These are phyloP conservation scores for Chlamydomonas reinhardtii DNA, from an alignment of 163 green algal species.

Conservation along the genomic window DNA sequence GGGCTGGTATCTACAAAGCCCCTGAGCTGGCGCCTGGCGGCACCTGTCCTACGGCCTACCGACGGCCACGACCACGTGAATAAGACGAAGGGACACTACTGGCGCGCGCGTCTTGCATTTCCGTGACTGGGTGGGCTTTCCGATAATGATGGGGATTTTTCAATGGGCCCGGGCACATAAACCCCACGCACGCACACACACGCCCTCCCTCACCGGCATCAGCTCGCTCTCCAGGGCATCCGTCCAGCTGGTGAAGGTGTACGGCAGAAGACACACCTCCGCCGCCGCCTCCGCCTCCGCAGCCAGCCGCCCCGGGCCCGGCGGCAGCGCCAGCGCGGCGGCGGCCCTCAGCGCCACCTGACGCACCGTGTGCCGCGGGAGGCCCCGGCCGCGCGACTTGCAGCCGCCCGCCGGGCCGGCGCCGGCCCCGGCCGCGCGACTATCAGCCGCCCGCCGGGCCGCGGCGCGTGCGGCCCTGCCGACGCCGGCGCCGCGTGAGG, in stretches of 20 bases:
- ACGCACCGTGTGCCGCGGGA: slow-evolving; percentile 14
- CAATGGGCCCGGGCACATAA: no score
- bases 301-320: not conserved
- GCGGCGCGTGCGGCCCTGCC: no score
- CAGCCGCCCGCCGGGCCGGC: not conserved
- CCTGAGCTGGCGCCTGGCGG: no score
- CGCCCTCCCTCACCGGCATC: slow-evolving; percentile 21
- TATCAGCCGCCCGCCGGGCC: not conserved
- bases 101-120: no score
- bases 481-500: no score
- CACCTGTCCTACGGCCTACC: no score
- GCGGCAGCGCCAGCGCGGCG: slow-evolving; percentile 11
- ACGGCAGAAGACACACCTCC: slow-evolving; percentile 12
- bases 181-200: not conserved
- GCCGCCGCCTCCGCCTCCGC: slow-evolving; percentile 4
- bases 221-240: slow-evolving; percentile 21
- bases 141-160: no score
- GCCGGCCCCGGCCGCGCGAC: not conserved
- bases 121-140: no score
- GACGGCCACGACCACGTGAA: no score
- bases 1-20: no score
- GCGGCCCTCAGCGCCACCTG: not conserved
- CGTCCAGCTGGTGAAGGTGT: slow-evolving; percentile 38
- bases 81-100: no score
- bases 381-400: not conserved